Evolutionary conservation across 148 eudicot species (phyloP), one percentile per base, ranked within the genome.

Genomic region (Linanthus parryae): DNA sequence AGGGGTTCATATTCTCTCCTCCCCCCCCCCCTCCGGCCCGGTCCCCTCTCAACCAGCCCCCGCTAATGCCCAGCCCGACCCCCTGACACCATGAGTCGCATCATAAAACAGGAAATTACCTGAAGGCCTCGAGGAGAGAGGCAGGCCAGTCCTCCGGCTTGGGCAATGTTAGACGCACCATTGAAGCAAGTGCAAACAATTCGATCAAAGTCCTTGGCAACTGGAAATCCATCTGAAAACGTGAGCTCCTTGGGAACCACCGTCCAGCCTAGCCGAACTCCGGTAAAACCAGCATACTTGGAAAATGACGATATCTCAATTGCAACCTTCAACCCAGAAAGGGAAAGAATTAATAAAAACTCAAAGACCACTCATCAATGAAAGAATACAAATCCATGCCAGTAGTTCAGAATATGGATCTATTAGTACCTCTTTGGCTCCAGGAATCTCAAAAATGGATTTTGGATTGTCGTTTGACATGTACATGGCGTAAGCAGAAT

Each of bases 211-310:
- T 89, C 97, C 68, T 85, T 89, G 8, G 95, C 91, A 29, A 89
- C 81, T 22, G 91, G 88, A 66, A 73, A 80, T 38, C 95, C 97
- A 68, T 89, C 95, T 62, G 95, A 89, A 69, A 62, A 85, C 47
- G 60, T 49, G 24, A 89, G 91, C 58, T 73, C 83, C 58, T 85
- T 85, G 7, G 91, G 95, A 58, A 85, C 64, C 52, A 79, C 95
- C 25, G 97, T 89, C 95, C 95, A 89, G 54, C 97, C 97, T 21
- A 89, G 70, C 61, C 97, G 97, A 46, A 89, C 95, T 65, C 97
- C 91, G 12, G 91, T 89, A 64, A 89, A 89, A 56, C 97, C 97
- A 56, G 95, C 97, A 62, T 85, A 85, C 74, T 89, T 89, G 49
- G 95, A 89, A 63, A 89, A 89, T 26, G 97, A 89, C 1, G 97